Evolutionary conservation across 2,329 filamentous ascomycete species (phyloP).

Genomic region (Aspergillus pseudoterreus): DNA sequence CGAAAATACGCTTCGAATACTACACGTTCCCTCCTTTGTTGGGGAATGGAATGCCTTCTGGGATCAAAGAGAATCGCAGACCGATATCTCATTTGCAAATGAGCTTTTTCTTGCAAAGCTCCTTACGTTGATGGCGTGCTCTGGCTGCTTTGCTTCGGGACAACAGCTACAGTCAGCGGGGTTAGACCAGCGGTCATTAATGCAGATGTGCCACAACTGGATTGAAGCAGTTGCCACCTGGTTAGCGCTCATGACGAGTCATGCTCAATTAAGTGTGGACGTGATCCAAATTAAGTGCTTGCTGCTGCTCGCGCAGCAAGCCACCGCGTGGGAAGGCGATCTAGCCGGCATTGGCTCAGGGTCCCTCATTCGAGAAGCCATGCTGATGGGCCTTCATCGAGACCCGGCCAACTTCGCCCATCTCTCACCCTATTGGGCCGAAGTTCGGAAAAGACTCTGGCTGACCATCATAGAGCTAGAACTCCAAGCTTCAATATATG

Average conservation of each 20-base stretch:
- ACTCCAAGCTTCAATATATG: neutral
- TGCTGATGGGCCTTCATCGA: constrained; percentile 1
- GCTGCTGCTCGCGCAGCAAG: neutral
- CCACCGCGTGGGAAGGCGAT: constrained; percentile 1
- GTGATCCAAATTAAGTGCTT: neutral
- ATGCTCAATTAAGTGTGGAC: neutral
- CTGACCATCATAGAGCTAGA: neutral
- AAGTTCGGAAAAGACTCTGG: neutral
- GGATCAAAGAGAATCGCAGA: neutral
- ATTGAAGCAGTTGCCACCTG: neutral
- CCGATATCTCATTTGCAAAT: neutral
- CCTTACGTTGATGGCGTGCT: neutral
- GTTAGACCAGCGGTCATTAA: neutral
- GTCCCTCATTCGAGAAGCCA: constrained; percentile 1
- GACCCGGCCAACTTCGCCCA: neutral
- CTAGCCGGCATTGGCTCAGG: neutral
- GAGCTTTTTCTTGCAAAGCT: neutral
- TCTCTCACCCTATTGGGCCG: neutral
- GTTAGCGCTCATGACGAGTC: neutral
- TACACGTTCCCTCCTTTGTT: neutral
- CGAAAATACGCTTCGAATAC: neutral
- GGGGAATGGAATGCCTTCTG: neutral
- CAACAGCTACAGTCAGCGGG: neutral
- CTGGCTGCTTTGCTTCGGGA: neutral
- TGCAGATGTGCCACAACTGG: neutral